Evolutionary conservation across 1,284 basidiomycete genomes (phyloP), one percentile per base, ranked within the genome.

Genomic region (Athelia sp.): DNA sequence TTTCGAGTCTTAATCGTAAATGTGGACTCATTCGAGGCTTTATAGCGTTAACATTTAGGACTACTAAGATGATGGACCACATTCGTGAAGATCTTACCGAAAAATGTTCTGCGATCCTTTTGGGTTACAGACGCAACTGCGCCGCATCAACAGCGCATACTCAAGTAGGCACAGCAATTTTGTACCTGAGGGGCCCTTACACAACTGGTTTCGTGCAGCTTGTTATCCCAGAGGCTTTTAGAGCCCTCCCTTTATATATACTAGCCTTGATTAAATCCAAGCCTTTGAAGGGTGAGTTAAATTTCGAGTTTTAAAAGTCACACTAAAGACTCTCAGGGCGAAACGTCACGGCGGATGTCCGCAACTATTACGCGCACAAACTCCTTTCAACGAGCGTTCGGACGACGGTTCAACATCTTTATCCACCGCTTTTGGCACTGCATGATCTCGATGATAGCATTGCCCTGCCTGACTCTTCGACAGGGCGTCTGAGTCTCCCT

Each of bases 201-300:
- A 29, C 26, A 29, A 29, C 26, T 29, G 26, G 26, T 29, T 29
- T n/a, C 15, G 36, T 24, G 45, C 36, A 96, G 90, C 70, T 98
- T 50, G 91, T 99, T 56, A 81, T 99, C 29, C 97, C 97, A 1
- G 97, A 99, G 68, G 87, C 87, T 1, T 96, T 95, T 76, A 90
- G 91, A 65, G 79, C 90, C 1, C 76, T 99, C 48, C 93, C 95
- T 0, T 74, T 95, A 15, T 96, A 90, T 62, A 81, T 82, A 1
- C 74, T 99, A 4, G 87, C 85, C 4, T 81, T 99, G 53, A 81
- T 89, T 53, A 99, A 99, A 72, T 84, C 81, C 52, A 97, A 98
- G 66, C 84, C 93, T 22, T 70, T 99, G 42, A 97, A 98, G 82
- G 91, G 93, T 82, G 45, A 35, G 63, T 3, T 26, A 48, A 38